A percentile compares a stretch with the other conserved stretches of the same genome.
Conservation (phyloP, 345 rosid species). For the Trapa bicornis region DNA sequence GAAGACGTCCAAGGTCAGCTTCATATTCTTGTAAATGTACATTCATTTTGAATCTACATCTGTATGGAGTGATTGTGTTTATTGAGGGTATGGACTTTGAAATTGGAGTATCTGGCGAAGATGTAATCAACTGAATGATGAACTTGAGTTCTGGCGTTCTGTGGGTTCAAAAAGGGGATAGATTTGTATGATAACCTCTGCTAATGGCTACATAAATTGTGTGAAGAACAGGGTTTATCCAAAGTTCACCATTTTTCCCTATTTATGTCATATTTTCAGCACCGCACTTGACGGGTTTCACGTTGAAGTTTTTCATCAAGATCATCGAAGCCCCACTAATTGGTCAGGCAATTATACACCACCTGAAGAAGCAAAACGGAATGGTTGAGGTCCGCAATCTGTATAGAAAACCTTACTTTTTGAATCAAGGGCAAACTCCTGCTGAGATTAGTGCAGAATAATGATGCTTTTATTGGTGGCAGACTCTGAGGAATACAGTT, state of each 20-base stretch:
- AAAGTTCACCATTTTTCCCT: background rate
- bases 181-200: background rate
- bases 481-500: conserved; percentile 46
- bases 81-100: background rate
- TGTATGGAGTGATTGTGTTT: no score
- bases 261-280: conserved; percentile 26
- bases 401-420: background rate
- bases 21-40: background rate
- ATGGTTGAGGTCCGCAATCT: conserved; percentile 14
- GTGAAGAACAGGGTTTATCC: background rate
- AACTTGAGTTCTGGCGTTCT: background rate
- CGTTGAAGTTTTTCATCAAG: conserved; percentile 45
- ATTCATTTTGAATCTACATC: background rate
- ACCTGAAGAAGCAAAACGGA: conserved; percentile 49
- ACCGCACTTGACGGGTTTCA: conserved; percentile 65
- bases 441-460: background rate
- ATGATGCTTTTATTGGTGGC: conserved; percentile 7
- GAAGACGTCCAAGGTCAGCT: conserved; percentile 44
- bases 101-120: background rate
- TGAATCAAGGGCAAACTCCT: background rate
- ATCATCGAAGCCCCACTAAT: conserved; percentile 49
- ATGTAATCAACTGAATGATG: background rate
- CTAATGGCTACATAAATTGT: background rate
- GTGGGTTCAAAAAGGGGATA: background rate
- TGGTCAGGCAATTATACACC: conserved; percentile 40